Conservation (phyloP, 768 basidiomycete species). For the Tylopilus sp. region DNA sequence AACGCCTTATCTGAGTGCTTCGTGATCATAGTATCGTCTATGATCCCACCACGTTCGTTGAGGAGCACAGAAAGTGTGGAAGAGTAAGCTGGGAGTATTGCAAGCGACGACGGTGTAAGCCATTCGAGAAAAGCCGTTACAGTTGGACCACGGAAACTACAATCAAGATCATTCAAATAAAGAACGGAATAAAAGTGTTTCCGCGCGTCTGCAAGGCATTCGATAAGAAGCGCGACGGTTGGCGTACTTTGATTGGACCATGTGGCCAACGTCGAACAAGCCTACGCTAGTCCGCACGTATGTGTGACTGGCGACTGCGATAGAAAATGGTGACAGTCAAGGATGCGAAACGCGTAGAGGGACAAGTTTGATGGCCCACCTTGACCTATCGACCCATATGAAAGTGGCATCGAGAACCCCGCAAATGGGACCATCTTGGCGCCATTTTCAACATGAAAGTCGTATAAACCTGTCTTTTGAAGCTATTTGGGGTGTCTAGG, state of each 20-base stretch:
- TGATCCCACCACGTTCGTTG: constrained; percentile 88
- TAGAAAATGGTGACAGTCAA: constrained; percentile 8
- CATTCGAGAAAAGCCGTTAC: constrained; percentile 81
- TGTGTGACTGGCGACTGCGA: constrained; percentile 80
- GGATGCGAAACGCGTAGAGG: constrained; percentile 3
- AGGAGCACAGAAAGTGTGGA: constrained; percentile 88
- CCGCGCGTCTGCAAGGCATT: not conserved
- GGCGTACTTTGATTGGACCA: constrained; percentile 87
- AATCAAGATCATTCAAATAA: not conserved
- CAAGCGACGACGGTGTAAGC: constrained; percentile 83
- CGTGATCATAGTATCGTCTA: constrained; percentile 92
- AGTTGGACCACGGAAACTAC: constrained; percentile 77
- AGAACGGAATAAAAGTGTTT: not conserved
- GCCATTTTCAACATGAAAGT: constrained; percentile 78
- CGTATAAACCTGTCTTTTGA: constrained; percentile 73
- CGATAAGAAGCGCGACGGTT: not conserved
- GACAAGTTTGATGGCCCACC: constrained; percentile 38
- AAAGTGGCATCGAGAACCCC: constrained; percentile 91
- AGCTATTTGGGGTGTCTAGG: constrained; percentile 32
- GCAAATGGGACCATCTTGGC: constrained; percentile 98
- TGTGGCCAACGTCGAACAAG: constrained; percentile 96
- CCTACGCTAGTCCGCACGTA: constrained; percentile 82
- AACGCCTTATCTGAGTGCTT: constrained; percentile 77
- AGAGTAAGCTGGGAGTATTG: constrained; percentile 60
- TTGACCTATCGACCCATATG: constrained; percentile 81